phyloP scores from a whole-genome alignment of 805 yeast species.

The Saturnispora halmiae region DNA sequence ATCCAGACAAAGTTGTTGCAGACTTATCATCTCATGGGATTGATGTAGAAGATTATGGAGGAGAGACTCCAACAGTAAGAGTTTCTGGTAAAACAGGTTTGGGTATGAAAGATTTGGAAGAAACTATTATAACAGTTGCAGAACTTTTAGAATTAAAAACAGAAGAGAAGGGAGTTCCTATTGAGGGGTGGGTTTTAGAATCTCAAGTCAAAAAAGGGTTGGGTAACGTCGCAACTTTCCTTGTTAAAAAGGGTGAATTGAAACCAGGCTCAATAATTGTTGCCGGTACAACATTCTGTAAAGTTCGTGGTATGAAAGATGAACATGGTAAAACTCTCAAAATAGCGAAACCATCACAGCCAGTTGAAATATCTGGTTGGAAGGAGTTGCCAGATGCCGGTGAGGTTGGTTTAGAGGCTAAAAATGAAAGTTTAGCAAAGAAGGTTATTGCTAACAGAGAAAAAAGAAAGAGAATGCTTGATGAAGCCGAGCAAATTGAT shows the following conservation, averaged over 20 bases:
- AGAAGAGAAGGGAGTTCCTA: conserved; percentile 39
- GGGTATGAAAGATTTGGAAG: conserved; percentile 85
- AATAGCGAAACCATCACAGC: conserved; percentile 75
- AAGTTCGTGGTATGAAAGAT: conserved; percentile 68
- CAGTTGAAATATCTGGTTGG: conserved; percentile 93
- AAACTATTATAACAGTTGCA: conserved; percentile 74
- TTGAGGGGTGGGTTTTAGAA: conserved; percentile 87
- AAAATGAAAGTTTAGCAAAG: conserved; percentile 65
- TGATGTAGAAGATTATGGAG: conserved; percentile 88
- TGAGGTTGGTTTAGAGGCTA: conserved; percentile 69
- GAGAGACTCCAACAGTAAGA: conserved; percentile 82
- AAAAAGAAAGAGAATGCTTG: conserved; percentile 41
- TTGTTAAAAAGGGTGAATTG: conserved; percentile 71
- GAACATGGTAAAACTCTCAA: conserved; percentile 58
- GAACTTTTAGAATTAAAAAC: conserved; percentile 77
- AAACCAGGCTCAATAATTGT: conserved; percentile 65
- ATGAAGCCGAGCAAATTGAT: conserved; percentile 58
- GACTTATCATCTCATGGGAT: conserved; percentile 73
- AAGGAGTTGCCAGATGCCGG: conserved; percentile 88
- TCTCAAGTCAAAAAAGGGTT: conserved; percentile 72
- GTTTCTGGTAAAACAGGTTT: conserved; percentile 86
- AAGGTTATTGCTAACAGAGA: conserved; percentile 59
- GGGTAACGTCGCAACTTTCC: conserved; percentile 79
- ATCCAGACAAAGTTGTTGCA: conserved; percentile 64
- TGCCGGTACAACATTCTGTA: conserved; percentile 82